Evolutionary conservation across 1,284 basidiomycete species (phyloP).

Genomic region (Lignosus rhinocerotis): DNA sequence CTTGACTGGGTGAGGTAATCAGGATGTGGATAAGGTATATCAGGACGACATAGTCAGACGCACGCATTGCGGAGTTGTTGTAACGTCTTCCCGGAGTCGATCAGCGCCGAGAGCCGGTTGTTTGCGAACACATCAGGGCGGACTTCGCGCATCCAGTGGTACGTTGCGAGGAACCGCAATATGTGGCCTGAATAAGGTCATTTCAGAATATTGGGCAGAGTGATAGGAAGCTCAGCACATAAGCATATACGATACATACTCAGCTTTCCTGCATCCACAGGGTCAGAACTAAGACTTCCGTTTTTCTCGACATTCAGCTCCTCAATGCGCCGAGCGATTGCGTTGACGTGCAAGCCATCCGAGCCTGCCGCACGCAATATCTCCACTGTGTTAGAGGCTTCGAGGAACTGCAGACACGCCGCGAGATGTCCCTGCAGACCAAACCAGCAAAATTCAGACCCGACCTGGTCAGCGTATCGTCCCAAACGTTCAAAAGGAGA

Average conservation of each 20-base stretch:
- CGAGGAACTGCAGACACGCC: constrained; percentile 63
- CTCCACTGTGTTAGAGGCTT: constrained; percentile 65
- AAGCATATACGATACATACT: constrained; percentile 33
- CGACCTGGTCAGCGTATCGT: not conserved
- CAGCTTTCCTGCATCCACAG: constrained; percentile 46
- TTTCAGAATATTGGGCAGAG: not conserved
- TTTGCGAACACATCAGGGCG: constrained; percentile 65
- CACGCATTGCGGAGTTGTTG: constrained; percentile 36
- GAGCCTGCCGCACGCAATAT: constrained; percentile 61
- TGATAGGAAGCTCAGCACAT: not conserved
- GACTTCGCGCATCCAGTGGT: constrained; percentile 65
- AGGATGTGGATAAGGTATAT: too few species aligned
- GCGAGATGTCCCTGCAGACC: constrained; percentile 61
- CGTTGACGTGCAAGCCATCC: constrained; percentile 54
- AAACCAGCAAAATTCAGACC: not conserved
- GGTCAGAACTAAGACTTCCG: constrained; percentile 7
- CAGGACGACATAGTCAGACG: constrained; percentile 34
- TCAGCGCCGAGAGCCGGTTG: constrained; percentile 61
- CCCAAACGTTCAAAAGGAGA: not conserved
- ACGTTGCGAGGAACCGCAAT: constrained; percentile 67
- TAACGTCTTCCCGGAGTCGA: constrained; percentile 62
- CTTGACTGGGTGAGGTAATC: not conserved
- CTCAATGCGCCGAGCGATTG: constrained; percentile 42
- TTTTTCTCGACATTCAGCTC: not conserved
- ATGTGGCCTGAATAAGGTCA: constrained; percentile 47